Conservation (phyloP, 1,284 basidiomycete species). For the Neonothopanus nambi region DNA sequence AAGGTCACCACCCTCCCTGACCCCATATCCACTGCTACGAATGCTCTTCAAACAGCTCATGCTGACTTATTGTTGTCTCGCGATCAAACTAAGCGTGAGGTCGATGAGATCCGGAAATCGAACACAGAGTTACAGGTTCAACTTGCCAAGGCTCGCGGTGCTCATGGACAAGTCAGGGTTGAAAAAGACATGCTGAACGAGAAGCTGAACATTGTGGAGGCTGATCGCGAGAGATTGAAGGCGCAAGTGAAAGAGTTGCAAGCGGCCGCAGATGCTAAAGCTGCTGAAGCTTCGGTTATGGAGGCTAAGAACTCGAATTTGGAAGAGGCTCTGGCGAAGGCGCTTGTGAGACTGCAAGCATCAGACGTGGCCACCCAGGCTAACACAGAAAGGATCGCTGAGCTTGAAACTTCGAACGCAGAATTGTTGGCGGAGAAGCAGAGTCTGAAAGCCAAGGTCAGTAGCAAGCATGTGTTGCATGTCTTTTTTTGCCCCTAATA, state of each 20-base stretch:
- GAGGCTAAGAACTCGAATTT: slow-evolving; percentile 60
- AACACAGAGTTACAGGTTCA: slow-evolving; percentile 72
- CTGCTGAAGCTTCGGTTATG: slow-evolving; percentile 46
- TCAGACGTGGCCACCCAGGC: slow-evolving; percentile 64
- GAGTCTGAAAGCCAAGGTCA: slow-evolving; percentile 57
- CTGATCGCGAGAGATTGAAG: slow-evolving; percentile 61
- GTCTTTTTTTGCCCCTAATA: slow-evolving; percentile 11
- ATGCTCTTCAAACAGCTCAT: slow-evolving; percentile 58
- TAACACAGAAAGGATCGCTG: slow-evolving; percentile 56
- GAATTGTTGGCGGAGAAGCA: slow-evolving; percentile 57
- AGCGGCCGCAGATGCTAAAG: slow-evolving; percentile 40
- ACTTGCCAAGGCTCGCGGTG: slow-evolving; percentile 69
- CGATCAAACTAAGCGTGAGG: slow-evolving; percentile 56
- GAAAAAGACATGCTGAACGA: slow-evolving; percentile 74
- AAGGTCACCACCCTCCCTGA: slow-evolving; percentile 61
- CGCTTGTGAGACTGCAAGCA: slow-evolving; percentile 66
- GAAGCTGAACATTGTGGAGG: slow-evolving; percentile 58
- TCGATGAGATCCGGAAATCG: slow-evolving; percentile 65
- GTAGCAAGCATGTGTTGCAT: slow-evolving; percentile 20
- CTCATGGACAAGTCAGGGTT: slow-evolving; percentile 75
- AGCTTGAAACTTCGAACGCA: slow-evolving; percentile 59
- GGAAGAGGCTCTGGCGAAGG: slow-evolving; percentile 67
- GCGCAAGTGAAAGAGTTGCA: slow-evolving; percentile 57
- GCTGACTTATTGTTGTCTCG: slow-evolving; percentile 59
- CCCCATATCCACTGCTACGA: slow-evolving; percentile 52